Conservation (phyloP, 306 rosid species). For the Nissolia schottii region DNA sequence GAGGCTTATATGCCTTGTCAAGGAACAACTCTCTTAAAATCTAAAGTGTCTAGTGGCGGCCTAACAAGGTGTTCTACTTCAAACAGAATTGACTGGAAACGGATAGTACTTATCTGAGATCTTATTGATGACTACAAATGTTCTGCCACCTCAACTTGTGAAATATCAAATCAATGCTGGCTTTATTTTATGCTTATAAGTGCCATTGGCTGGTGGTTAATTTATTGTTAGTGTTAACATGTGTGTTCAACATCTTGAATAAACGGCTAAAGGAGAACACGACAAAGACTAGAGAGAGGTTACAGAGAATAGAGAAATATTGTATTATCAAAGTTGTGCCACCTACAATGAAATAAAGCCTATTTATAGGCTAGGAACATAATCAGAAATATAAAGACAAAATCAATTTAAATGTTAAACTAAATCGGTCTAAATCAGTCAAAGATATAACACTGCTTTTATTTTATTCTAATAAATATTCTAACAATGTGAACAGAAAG, state of each 20-base stretch:
- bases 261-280: no score
- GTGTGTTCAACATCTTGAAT: no score
- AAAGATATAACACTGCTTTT: no score
- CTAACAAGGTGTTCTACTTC: background rate
- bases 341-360: no score
- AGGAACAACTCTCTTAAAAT: background rate
- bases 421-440: no score
- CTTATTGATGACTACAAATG: background rate
- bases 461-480: no score
- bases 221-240: background rate
- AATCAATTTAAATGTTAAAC: no score
- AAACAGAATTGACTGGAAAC: background rate
- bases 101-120: background rate
- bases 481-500: background rate
- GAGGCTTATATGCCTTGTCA: background rate
- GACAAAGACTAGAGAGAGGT: no score
- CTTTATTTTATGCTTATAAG: background rate
- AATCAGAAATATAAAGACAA: no score
- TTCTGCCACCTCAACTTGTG: background rate
- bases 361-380: no score
- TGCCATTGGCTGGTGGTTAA: background rate
- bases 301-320: no score
- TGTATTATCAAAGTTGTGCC: no score
- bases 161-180: background rate
- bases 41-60: background rate